These are phyloP conservation scores for Monilinia aucupariae DNA, from an alignment of 2,329 filamentous ascomycete species.

Conservation along the genomic window DNA sequence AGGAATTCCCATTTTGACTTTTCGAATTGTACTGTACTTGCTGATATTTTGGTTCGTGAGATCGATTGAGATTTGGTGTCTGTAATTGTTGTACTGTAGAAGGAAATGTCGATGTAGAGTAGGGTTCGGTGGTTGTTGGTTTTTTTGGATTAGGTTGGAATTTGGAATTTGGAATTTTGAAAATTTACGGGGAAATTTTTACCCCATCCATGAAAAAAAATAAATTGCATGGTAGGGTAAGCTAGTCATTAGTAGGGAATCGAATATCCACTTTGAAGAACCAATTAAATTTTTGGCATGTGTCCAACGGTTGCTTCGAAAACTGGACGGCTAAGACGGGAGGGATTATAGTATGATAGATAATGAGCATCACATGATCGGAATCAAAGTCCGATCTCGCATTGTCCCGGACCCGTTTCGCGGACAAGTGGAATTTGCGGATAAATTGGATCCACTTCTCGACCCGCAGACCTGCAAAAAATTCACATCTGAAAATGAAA, in stretches of 20 bases:
- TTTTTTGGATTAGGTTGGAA: too few species aligned
- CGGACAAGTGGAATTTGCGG: background rate
- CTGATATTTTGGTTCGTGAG: background rate
- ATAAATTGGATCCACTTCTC: background rate
- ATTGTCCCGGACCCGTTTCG: background rate
- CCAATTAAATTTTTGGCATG: background rate
- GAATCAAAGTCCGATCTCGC: background rate
- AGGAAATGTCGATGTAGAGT: slow-evolving; percentile 5
- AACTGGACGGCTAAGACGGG: too few species aligned
- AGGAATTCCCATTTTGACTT: slow-evolving; percentile 56
- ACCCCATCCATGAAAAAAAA: too few species aligned
- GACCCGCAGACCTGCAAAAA: slow-evolving; percentile 15
- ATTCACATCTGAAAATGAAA: slow-evolving; percentile 9
- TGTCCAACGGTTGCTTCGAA: too few species aligned
- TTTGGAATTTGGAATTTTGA: background rate
- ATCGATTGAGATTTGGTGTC: background rate
- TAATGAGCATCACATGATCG: background rate
- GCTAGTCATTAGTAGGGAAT: too few species aligned
- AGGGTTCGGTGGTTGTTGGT: too few species aligned
- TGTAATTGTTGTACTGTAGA: background rate
- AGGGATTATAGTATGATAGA: background rate
- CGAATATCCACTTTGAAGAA: background rate
- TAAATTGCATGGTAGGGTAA: too few species aligned
- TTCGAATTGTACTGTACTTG: background rate
- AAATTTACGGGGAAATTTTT: slow-evolving; percentile 1